Conservation (phyloP, 2,329 filamentous ascomycete species). For the Fusarium irregulare region DNA sequence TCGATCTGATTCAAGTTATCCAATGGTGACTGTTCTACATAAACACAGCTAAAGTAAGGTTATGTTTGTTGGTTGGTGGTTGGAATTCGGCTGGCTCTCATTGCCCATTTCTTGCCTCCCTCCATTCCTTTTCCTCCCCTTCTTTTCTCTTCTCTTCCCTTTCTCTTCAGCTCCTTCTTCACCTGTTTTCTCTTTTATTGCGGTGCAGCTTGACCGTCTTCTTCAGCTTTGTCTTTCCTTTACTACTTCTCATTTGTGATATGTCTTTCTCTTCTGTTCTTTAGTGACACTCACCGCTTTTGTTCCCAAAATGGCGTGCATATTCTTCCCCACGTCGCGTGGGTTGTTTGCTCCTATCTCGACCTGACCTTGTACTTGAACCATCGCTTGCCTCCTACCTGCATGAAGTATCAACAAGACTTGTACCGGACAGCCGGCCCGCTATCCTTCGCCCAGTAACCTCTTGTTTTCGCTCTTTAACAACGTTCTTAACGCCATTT, state of each 20-base stretch:
- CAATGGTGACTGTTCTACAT: conserved; percentile 34
- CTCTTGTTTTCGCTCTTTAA: conserved; percentile 59
- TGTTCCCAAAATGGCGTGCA: conserved; percentile 8
- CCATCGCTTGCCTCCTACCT: conserved; percentile 54
- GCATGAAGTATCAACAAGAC: conserved; percentile 57
- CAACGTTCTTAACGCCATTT: conserved; percentile 62
- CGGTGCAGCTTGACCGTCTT: conserved; percentile 1
- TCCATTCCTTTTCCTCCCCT: not conserved
- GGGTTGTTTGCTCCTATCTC: conserved; percentile 45
- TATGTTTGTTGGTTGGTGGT: conserved; percentile 9
- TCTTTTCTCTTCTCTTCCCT: not conserved
- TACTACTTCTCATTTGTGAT: not conserved
- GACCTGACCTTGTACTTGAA: conserved; percentile 57
- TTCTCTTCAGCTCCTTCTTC: not conserved
- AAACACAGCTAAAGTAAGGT: conserved; percentile 13
- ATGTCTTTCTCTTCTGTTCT: not conserved
- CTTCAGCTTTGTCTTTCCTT: not conserved
- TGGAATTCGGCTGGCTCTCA: conserved; percentile 1
- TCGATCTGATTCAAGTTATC: conserved; percentile 35
- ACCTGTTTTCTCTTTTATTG: conserved; percentile 3
- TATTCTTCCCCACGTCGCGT: conserved; percentile 20
- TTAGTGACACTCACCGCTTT: conserved; percentile 17
- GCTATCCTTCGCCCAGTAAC: conserved; percentile 63
- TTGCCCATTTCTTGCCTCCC: not conserved
- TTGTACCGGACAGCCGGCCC: conserved; percentile 62